Conservation (phyloP, 306 rosid species). For the Crotalaria pallida region DNA sequence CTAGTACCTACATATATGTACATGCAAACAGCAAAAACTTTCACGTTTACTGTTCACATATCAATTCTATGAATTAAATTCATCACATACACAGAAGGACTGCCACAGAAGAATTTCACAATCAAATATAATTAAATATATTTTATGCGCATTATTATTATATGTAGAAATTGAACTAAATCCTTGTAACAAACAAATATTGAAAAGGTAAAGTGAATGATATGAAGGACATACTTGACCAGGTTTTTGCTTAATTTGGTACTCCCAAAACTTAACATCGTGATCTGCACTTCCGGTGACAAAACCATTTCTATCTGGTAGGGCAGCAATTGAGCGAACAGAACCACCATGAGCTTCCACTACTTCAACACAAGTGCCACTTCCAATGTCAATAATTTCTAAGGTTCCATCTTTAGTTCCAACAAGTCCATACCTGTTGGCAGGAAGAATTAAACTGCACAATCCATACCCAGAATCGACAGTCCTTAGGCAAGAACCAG, state of each 20-base stretch:
- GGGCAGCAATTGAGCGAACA: slow-evolving; percentile 56
- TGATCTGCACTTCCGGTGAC: slow-evolving; percentile 92
- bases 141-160: background rate
- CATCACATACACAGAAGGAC: background rate
- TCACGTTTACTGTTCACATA: background rate
- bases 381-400: slow-evolving; percentile 79
- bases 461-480: slow-evolving; percentile 83
- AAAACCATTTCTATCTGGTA: slow-evolving; percentile 74
- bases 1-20: background rate
- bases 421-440: slow-evolving; percentile 82
- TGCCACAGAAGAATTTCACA: background rate
- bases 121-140: background rate
- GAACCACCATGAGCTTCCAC: slow-evolving; percentile 88
- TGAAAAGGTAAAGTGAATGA: background rate
- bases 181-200: background rate
- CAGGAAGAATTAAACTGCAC: slow-evolving; percentile 70
- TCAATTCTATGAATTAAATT: background rate
- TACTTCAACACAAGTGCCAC: slow-evolving; percentile 73
- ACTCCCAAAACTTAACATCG: slow-evolving; percentile 95
- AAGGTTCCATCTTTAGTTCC: slow-evolving; percentile 85
- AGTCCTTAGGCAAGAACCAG: slow-evolving; percentile 92
- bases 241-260: slow-evolving; percentile 53
- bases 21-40: slow-evolving; percentile 19
- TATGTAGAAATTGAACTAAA: background rate
- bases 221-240: slow-evolving; percentile 61